Percentiles rank a stretch among this genome's conserved stretches.
These are phyloP conservation scores for Psidium friedrichsthalianum DNA, from an alignment of 345 rosid species.

Conservation along the genomic window DNA sequence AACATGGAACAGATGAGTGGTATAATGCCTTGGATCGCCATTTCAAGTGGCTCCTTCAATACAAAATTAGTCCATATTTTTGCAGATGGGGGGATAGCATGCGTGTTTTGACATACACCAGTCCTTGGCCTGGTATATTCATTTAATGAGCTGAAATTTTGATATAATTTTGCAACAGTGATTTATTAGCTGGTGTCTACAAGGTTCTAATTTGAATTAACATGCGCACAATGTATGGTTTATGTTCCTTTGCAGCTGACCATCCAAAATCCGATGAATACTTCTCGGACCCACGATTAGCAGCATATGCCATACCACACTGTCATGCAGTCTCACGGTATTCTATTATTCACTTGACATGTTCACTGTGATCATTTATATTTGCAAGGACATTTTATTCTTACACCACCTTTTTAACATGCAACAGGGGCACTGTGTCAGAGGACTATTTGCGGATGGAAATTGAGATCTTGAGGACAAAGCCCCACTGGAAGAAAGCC, in stretches of 20 bases:
- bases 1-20: constrained; percentile 84
- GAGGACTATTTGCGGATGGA: constrained; percentile 79
- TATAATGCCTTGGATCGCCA: constrained; percentile 63
- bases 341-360: constrained; percentile 8
- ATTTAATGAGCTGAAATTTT: neutral
- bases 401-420: constrained; percentile 19
- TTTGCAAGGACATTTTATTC: neutral
- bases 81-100: constrained; percentile 90
- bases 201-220: neutral
- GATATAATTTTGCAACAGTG: neutral
- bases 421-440: constrained; percentile 48
- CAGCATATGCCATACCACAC: constrained; percentile 92
- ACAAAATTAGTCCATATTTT: constrained; percentile 87
- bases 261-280: constrained; percentile 90
- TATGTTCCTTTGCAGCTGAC: constrained; percentile 40
- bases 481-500: constrained; percentile 92
- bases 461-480: constrained; percentile 77
- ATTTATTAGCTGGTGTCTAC: neutral
- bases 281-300: constrained; percentile 76
- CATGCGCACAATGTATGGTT: neutral
- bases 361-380: neutral
- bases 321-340: constrained; percentile 46
- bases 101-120: constrained; percentile 93
- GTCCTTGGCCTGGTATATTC: constrained; percentile 92
- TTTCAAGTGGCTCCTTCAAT: constrained; percentile 95